phyloP scores from a whole-genome alignment of 2,329 filamentous ascomycete genomes.

The Magnaporthiopsis incrustans region DNA sequence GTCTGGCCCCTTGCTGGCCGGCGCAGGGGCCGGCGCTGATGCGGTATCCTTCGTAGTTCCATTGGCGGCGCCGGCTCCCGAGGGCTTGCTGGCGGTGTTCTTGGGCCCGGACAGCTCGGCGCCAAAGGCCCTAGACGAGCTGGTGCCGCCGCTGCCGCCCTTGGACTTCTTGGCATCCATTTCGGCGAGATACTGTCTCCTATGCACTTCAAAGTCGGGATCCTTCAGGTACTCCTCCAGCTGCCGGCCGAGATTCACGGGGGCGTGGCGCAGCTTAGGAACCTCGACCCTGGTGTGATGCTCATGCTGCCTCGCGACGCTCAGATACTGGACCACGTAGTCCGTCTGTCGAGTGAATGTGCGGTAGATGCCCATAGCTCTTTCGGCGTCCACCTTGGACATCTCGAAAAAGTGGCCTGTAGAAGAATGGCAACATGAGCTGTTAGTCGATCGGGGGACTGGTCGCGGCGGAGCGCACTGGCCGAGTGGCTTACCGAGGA shows the following conservation, averaged over 20 bases:
- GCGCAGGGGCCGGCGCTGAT: slow-evolving; percentile 28
- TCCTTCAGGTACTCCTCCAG: slow-evolving; percentile 93
- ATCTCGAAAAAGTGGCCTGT: slow-evolving; percentile 96
- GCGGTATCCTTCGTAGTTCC: slow-evolving; percentile 19
- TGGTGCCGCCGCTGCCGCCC: slow-evolving; percentile 24
- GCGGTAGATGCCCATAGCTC: slow-evolving; percentile 86
- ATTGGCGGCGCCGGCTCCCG: slow-evolving; percentile 32
- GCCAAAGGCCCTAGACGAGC: slow-evolving; percentile 23
- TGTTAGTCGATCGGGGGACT: background rate
- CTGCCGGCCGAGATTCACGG: slow-evolving; percentile 80
- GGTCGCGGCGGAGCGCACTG: background rate
- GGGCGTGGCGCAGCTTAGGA: slow-evolving; percentile 94
- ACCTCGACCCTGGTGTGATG: slow-evolving; percentile 89
- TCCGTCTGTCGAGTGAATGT: slow-evolving; percentile 89
- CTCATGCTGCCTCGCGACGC: slow-evolving; percentile 81
- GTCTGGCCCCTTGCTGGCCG: slow-evolving; percentile 53
- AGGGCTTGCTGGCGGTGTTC: slow-evolving; percentile 29
- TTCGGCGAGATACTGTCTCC: slow-evolving; percentile 84
- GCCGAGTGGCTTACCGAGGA: slow-evolving; percentile 58
- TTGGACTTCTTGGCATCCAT: slow-evolving; percentile 59
- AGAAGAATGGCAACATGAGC: background rate
- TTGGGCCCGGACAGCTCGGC: slow-evolving; percentile 28
- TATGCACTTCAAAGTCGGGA: slow-evolving; percentile 88
- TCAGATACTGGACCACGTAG: slow-evolving; percentile 82
- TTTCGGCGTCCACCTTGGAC: slow-evolving; percentile 87